Conservation (phyloP, 2,329 filamentous ascomycete genomes). For the Cladophialophora immunda region DNA sequence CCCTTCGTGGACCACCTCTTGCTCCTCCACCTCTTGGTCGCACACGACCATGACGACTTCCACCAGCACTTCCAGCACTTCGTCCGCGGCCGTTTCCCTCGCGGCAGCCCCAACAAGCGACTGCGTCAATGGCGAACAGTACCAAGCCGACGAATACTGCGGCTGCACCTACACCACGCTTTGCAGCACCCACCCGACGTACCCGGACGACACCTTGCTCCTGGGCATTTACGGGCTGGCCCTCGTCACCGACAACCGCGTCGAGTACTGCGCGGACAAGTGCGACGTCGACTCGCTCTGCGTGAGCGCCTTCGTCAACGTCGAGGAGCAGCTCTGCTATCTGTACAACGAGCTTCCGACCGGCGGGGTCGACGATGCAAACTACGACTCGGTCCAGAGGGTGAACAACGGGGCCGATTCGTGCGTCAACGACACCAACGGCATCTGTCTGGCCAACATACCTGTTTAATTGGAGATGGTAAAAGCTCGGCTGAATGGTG, state of each 20-base stretch:
- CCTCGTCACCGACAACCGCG: background rate
- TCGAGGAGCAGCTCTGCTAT: background rate
- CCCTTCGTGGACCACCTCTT: too few species aligned
- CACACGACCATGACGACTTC: background rate
- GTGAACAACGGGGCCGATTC: background rate
- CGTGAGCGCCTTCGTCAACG: background rate
- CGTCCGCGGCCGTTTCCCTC: background rate
- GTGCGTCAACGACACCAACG: background rate
- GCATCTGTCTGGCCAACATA: background rate
- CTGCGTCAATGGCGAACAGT: background rate
- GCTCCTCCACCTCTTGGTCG: too few species aligned
- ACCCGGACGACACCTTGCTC: background rate
- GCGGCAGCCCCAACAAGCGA: background rate
- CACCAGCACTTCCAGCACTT: background rate
- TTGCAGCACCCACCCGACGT: background rate
- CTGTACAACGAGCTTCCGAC: background rate
- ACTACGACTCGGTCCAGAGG: background rate
- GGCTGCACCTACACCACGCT: background rate
- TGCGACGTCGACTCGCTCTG: background rate
- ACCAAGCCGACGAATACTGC: background rate
- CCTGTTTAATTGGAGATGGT: background rate
- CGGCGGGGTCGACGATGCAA: background rate
- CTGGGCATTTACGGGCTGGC: background rate
- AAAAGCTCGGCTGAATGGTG: background rate
- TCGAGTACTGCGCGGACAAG: background rate